Evolutionary conservation across 179 eudicot genomes (phyloP).

Genomic region (Silene coronaria): DNA sequence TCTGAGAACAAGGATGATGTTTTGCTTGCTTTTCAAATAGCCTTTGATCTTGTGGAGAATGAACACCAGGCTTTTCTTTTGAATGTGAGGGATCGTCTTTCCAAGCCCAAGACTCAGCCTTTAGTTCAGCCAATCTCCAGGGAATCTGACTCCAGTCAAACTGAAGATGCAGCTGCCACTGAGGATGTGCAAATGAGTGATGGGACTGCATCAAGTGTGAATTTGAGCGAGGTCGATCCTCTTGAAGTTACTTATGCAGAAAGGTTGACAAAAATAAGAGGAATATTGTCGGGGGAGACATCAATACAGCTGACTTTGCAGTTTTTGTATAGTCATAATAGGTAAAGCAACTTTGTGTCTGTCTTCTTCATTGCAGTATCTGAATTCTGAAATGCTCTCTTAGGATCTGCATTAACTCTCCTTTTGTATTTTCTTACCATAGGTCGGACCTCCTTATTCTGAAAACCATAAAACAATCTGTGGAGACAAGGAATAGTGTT

Average conservation of each 20-base stretch:
- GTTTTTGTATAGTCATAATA: conserved; percentile 88
- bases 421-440: conserved; percentile 16
- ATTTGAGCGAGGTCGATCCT: conserved; percentile 49
- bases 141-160: conserved; percentile 46
- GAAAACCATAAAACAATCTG: conserved; percentile 94
- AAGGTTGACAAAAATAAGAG: conserved; percentile 62
- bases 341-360: conserved; percentile 37
- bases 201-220: conserved; percentile 28
- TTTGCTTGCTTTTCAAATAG: conserved; percentile 82
- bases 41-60: conserved; percentile 91
- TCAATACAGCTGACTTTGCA: conserved; percentile 86
- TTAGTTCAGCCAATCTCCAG: conserved; percentile 39
- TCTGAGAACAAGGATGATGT: conserved; percentile 76
- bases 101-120: conserved; percentile 43
- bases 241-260: conserved; percentile 63
- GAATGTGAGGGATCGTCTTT: conserved; percentile 65
- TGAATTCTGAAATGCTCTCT: not conserved
- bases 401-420: not conserved
- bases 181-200: conserved; percentile 82
- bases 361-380: not conserved
- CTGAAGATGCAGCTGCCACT: conserved; percentile 41
- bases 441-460: conserved; percentile 97
- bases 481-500: conserved; percentile 97
- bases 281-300: conserved; percentile 91
- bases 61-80: conserved; percentile 94